Conservation (phyloP, 768 basidiomycete species). For the Russula ochroleuca region DNA sequence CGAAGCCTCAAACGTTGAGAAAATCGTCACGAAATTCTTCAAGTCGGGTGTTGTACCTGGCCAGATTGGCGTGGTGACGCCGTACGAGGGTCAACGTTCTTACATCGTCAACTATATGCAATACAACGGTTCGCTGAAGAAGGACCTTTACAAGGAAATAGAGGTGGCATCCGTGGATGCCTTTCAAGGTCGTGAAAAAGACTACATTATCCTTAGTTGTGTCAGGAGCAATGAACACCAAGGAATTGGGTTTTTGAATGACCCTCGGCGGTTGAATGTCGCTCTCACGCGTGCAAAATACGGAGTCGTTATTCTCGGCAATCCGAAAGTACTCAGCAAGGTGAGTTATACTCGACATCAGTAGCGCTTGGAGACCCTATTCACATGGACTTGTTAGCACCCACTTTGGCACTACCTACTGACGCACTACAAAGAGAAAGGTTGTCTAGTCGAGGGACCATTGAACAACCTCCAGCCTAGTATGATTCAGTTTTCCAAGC, state of each 20-base stretch:
- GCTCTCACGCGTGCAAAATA: constrained; percentile 97
- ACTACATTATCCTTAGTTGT: constrained; percentile 97
- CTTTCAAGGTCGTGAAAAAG: constrained; percentile 99
- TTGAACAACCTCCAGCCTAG: constrained; percentile 93
- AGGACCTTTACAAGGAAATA: constrained; percentile 98
- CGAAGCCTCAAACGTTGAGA: constrained; percentile 98
- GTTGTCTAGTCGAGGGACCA: constrained; percentile 90
- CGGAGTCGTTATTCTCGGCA: constrained; percentile 98
- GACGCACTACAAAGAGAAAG: constrained; percentile 97
- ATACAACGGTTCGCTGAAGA: constrained; percentile 98
- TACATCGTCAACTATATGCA: constrained; percentile 99
- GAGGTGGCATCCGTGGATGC: constrained; percentile 99
- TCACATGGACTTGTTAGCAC: constrained; percentile 54
- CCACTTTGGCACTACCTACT: constrained; percentile 97
- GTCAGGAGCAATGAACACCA: constrained; percentile 99
- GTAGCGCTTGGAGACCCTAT: constrained; percentile 12
- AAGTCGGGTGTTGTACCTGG: constrained; percentile 93
- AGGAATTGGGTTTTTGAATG: constrained; percentile 98
- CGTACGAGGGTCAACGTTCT: constrained; percentile 97
- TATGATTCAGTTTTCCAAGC: constrained; percentile 99
- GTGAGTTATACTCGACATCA: constrained; percentile 40
- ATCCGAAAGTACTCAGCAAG: constrained; percentile 99
- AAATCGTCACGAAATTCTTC: constrained; percentile 99
- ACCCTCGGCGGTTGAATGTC: constrained; percentile 93
- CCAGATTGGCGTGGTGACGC: constrained; percentile 98